Evolutionary conservation across 257 asterid genomes (phyloP).

Genomic region (Parsonsia alboflavescens): DNA sequence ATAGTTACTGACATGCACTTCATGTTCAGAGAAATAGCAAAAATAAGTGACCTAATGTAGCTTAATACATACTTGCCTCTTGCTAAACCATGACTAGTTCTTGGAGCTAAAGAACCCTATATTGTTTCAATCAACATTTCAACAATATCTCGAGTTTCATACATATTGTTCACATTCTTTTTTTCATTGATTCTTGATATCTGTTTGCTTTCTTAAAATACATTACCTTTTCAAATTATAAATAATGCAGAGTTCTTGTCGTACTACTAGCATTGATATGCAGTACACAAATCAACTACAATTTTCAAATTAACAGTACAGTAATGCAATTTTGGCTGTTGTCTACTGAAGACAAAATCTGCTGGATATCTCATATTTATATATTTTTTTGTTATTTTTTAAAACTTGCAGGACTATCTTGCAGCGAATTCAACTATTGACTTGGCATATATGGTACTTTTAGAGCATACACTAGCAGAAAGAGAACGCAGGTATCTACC

Average conservation of each 20-base stretch:
- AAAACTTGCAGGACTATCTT: slow-evolving; percentile 69
- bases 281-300: neutral
- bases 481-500: slow-evolving; percentile 81
- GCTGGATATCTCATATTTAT: neutral
- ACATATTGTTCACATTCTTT: neutral
- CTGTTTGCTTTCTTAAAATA: neutral
- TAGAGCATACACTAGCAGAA: slow-evolving; percentile 97
- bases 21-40: neutral
- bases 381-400: neutral
- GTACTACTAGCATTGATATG: neutral
- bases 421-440: slow-evolving; percentile 70
- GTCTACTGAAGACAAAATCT: neutral
- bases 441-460: slow-evolving; percentile 87
- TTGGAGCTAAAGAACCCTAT: neutral
- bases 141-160: neutral
- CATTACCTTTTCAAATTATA: neutral
- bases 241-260: neutral
- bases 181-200: neutral
- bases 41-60: neutral
- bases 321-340: neutral
- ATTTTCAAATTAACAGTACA: neutral
- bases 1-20: too few species aligned
- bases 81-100: neutral
- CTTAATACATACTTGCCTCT: neutral
- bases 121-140: neutral